A percentile compares a stretch with the other conserved stretches of the same genome.
phyloP scores from a whole-genome alignment of 2,329 filamentous ascomycete species.

The Hymenotorrendiella dingleyae region DNA sequence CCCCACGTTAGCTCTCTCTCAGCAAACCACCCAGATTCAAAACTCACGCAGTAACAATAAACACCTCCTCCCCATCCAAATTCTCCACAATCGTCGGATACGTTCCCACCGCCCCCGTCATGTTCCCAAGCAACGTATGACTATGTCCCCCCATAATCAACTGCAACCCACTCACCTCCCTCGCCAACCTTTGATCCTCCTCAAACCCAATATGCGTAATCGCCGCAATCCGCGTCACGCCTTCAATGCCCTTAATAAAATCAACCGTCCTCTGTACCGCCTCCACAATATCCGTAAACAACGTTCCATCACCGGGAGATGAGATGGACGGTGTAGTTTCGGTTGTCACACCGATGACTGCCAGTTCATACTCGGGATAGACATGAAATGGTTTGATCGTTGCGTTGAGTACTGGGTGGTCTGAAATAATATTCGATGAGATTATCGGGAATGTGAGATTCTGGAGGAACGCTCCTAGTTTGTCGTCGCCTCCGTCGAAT shows the following conservation, averaged over 20 bases:
- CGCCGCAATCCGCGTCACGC: conserved; percentile 59
- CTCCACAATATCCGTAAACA: conserved; percentile 50
- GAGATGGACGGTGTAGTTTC: conserved; percentile 53
- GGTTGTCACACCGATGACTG: conserved; percentile 60
- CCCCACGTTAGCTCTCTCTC: too few relatives aligned
- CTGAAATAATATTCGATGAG: conserved; percentile 57
- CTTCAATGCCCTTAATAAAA: conserved; percentile 53
- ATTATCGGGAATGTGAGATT: conserved; percentile 62
- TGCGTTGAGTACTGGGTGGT: conserved; percentile 51
- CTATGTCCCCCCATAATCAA: conserved; percentile 61
- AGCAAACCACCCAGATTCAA: too few relatives aligned
- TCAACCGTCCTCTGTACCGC: conserved; percentile 57
- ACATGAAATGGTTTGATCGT: conserved; percentile 62
- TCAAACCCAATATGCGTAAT: conserved; percentile 65
- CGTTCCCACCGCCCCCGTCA: conserved; percentile 49
- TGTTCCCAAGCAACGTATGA: conserved; percentile 54
- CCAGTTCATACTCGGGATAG: conserved; percentile 54
- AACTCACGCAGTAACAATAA: conserved; percentile 54
- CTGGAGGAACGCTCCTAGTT: conserved; percentile 53
- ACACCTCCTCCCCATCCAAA: conserved; percentile 57
- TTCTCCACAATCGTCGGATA: conserved; percentile 61
- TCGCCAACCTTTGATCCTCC: conserved; percentile 54
- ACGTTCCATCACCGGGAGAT: conserved; percentile 50
- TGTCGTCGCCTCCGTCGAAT: conserved; percentile 59
- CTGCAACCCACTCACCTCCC: conserved; percentile 56